Evolutionary conservation across 2,329 filamentous ascomycete species (phyloP).

Genomic region (Colletotrichum echinochloae): DNA sequence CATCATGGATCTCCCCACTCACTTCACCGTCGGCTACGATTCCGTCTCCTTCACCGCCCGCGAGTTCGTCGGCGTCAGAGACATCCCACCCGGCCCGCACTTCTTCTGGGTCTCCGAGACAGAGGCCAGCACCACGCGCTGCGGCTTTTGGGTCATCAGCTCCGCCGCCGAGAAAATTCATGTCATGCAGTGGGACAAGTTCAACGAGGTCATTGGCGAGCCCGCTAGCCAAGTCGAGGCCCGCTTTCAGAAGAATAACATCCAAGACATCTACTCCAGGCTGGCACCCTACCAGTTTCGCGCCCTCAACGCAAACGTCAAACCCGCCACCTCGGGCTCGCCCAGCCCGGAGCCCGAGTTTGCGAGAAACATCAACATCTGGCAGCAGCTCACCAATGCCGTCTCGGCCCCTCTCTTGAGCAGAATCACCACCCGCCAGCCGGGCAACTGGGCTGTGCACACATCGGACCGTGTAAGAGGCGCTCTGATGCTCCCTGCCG

Average conservation of each 20-base stretch:
- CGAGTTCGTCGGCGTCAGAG: slow-evolving; percentile 65
- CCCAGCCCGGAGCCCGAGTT: slow-evolving; percentile 45
- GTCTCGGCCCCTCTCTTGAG: slow-evolving; percentile 60
- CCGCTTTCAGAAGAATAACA: slow-evolving; percentile 56
- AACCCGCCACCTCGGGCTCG: slow-evolving; percentile 16
- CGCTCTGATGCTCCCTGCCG: slow-evolving; percentile 52
- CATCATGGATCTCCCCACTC: slow-evolving; percentile 62
- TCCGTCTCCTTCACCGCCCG: slow-evolving; percentile 60
- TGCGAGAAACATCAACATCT: slow-evolving; percentile 53
- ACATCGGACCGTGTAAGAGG: slow-evolving; percentile 65
- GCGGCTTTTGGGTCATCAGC: slow-evolving; percentile 68
- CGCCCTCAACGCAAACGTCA: slow-evolving; percentile 41
- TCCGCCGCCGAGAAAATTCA: slow-evolving; percentile 51
- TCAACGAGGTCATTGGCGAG: slow-evolving; percentile 66
- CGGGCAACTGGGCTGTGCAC: slow-evolving; percentile 63
- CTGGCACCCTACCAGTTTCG: slow-evolving; percentile 61
- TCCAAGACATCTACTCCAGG: slow-evolving; percentile 53
- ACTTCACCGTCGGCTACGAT: slow-evolving; percentile 67
- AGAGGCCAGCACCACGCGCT: slow-evolving; percentile 60
- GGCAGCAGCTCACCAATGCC: slow-evolving; percentile 63
- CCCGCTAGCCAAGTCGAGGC: slow-evolving; percentile 59
- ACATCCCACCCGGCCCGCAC: slow-evolving; percentile 67
- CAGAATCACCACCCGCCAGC: slow-evolving; percentile 58
- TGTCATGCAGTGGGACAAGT: slow-evolving; percentile 67
- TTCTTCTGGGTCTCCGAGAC: slow-evolving; percentile 70